Evolutionary conservation across 2,329 filamentous ascomycete species (phyloP).

Genomic region (Monosporascus sp.): DNA sequence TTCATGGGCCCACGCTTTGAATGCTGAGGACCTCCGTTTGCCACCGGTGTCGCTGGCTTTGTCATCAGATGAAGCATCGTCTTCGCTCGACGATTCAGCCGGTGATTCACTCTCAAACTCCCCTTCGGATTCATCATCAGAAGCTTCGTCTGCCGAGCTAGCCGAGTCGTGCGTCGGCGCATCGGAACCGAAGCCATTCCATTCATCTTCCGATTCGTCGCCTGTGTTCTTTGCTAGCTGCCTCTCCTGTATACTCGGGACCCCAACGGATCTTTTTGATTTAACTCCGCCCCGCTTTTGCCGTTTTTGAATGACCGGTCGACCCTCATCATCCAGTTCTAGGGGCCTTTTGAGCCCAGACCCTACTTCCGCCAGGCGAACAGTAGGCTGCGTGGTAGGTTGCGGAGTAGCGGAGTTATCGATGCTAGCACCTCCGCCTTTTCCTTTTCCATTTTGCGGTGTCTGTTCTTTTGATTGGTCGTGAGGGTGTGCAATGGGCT

Average conservation of each 20-base stretch:
- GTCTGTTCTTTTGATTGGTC: conserved; percentile 13
- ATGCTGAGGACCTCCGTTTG: conserved; percentile 55
- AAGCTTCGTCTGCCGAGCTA: conserved; percentile 14
- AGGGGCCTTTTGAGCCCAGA: conserved; percentile 84
- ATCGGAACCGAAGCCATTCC: conserved; percentile 57
- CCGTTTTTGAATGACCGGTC: conserved; percentile 76
- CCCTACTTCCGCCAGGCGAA: conserved; percentile 41
- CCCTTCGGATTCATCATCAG: background rate
- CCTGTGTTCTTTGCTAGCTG: conserved; percentile 4
- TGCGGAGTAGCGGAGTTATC: background rate
- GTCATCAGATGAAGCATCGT: conserved; percentile 28
- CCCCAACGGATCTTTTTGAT: conserved; percentile 45
- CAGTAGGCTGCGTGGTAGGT: conserved; percentile 2
- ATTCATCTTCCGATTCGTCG: conserved; percentile 42
- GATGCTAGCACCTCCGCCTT: background rate
- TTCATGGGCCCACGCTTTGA: conserved; percentile 89
- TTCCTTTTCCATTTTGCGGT: background rate
- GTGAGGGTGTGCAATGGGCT: conserved; percentile 24
- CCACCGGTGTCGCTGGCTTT: conserved; percentile 25
- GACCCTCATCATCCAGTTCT: conserved; percentile 71
- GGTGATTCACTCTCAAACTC: conserved; percentile 22
- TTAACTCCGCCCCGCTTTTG: conserved; percentile 64
- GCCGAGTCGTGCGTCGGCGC: conserved; percentile 20
- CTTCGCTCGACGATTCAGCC: conserved; percentile 23
- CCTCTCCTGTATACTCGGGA: conserved; percentile 21